Base-by-base conservation (phyloP, 2,329 filamentous ascomycete species). In the Sporothrix inflata region DNA sequence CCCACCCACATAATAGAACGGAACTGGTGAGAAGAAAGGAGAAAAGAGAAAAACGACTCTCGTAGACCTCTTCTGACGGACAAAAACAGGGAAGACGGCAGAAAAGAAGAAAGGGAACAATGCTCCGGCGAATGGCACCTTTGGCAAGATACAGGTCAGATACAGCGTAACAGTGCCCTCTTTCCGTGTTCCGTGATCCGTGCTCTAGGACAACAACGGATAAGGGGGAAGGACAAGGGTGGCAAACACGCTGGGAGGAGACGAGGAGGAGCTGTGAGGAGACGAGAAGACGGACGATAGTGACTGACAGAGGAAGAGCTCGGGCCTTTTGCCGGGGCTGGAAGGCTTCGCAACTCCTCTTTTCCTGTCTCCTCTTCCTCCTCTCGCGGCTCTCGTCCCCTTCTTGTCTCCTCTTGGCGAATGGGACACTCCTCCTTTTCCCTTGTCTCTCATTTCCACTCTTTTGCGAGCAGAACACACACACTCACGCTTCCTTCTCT, bases 331-430 rank as follows among this genome's bases (percentile, higher is more conserved):
- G 67, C 67, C 51, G 67, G 49, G 34, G 63, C n/a, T 40, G 16
- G 12, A 12, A 45, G 47, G 16, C 27, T 42, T 42, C 30, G 42
- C 66, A 47, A 55, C 34, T 69, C 66, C 47, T 55, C 66, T 53
- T 49, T 51, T 27, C 38, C 60, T 45, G 34, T 65, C 60, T 65
- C 38, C 34, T 61, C 55, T 12, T 24, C 19, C 42, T 42, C 45
- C 49, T 27, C 24, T 47, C 42, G 24, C 9, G 61, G 57, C 57
- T 61, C 60, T 45, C 40, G 34, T 63, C 19, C 19, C 21, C 24
- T 66, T 66, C 24, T 66, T 27, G 40, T 27, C 63, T 27, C 63
- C 63, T 47, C 63, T 66, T 66, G 63, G 63, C 63, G 63, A 34
- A 66, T 66, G 42, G 63, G 63, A 66, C 24, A 30, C 42, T 70